Evolutionary conservation across 768 basidiomycete genomes (phyloP).

Genomic region (Boletus sp.): DNA sequence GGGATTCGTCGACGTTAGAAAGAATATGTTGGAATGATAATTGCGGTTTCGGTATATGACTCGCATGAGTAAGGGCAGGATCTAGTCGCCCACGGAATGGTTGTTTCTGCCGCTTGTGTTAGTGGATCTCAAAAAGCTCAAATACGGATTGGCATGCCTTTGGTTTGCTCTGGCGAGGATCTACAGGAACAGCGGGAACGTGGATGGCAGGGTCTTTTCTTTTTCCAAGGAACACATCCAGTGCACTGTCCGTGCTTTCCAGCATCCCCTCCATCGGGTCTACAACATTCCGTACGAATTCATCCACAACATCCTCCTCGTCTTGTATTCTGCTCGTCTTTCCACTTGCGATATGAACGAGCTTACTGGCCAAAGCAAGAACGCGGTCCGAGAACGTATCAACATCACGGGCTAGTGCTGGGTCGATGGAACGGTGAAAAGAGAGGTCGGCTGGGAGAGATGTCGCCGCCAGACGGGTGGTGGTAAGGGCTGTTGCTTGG

Average conservation of each 20-base stretch:
- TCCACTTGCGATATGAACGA: constrained; percentile 54
- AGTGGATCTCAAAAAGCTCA: background rate
- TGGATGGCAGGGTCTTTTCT: constrained; percentile 65
- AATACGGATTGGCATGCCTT: constrained; percentile 31
- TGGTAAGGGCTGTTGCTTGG: constrained; percentile 59
- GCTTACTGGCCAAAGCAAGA: constrained; percentile 61
- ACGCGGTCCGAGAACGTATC: constrained; percentile 69
- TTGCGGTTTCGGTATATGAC: constrained; percentile 81
- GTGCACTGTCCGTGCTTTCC: constrained; percentile 80
- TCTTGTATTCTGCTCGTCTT: constrained; percentile 42
- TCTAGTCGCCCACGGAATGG: constrained; percentile 47
- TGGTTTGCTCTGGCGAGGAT: constrained; percentile 20
- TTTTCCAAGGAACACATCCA: constrained; percentile 76
- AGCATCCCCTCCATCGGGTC: constrained; percentile 82
- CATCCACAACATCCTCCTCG: constrained; percentile 83
- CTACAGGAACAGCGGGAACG: constrained; percentile 42
- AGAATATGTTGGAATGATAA: constrained; percentile 57
- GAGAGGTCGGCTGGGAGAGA: constrained; percentile 70
- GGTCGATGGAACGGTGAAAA: constrained; percentile 89
- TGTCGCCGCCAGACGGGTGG: constrained; percentile 59
- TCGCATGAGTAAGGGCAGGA: constrained; percentile 69
- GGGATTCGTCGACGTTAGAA: constrained; percentile 53
- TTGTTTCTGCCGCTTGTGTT: constrained; percentile 32
- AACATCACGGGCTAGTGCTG: constrained; percentile 62
- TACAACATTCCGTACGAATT: constrained; percentile 74